Evolutionary conservation across 2,329 filamentous ascomycete genomes (phyloP).

Genomic region (Huntiella abstrusa): DNA sequence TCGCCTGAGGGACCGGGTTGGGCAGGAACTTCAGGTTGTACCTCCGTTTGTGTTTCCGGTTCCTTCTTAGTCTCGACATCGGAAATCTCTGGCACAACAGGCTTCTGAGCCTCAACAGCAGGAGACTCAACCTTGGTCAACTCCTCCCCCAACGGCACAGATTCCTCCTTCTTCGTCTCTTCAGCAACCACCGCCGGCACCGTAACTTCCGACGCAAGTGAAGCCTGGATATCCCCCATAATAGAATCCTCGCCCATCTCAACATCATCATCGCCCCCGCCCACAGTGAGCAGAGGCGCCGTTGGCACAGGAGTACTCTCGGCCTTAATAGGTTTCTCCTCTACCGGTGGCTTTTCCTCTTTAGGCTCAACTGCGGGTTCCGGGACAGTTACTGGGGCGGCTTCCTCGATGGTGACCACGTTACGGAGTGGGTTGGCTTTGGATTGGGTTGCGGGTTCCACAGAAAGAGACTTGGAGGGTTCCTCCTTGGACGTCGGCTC

Average conservation of each 20-base stretch:
- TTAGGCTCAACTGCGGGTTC: neutral
- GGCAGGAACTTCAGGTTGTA: neutral
- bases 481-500: neutral
- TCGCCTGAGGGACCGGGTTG: neutral
- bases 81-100: neutral
- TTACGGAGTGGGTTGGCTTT: conserved; percentile 8
- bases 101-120: neutral
- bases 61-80: neutral
- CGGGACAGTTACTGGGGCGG: neutral
- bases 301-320: too few species aligned
- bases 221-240: too few species aligned
- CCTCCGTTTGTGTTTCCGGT: neutral
- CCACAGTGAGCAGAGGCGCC: too few species aligned
- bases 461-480: neutral
- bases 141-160: neutral
- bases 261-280: neutral
- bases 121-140: neutral
- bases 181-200: neutral
- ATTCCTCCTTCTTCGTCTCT: neutral
- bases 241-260: neutral
- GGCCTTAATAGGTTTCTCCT: too few species aligned
- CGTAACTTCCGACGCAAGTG: too few species aligned
- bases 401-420: conserved; percentile 6
- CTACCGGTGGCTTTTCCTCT: too few species aligned
- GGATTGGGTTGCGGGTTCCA: conserved; percentile 2